Base-by-base conservation (phyloP, 2,329 filamentous ascomycete genomes). In the Leptographium flavum region DNA sequence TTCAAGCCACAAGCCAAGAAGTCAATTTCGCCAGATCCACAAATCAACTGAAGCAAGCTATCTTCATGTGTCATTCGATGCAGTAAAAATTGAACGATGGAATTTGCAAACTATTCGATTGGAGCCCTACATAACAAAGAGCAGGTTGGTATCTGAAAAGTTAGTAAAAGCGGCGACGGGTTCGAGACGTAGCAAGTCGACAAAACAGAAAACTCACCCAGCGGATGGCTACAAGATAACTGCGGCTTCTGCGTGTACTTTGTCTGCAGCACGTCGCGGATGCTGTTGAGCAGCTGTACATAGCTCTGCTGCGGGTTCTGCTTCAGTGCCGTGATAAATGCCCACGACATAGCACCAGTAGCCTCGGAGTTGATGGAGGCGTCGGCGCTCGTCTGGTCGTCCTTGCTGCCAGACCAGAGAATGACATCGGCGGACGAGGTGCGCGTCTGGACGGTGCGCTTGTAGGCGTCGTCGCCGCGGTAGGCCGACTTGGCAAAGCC, bases 371-470 rank as follows among this genome's bases (percentile, higher is more conserved):
- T 77, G 53, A 96, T 95, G 25, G 79, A 84, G 13, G 92, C 88
- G 62, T 98, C 92, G 65, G 87, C 84, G 48, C 87, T 94, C 54
- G 92, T 98, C 65, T 96, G 92, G 50, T 81, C 78, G 59, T 98
- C 92, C 65, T 94, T 95, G 67, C 86, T 93, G 47, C 92, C 92
- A 49, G 86, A 94, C 83, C 88, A 94, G 85, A 95, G 94, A 60
- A 98, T 78, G 28, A 98, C 92, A 63, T 98, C 92, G 35, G 92
- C 92, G 1, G 88, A 82, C 45, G 83, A 92, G 15, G 92, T 96
- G 68, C 93, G 93, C 36, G 90, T 96, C 53, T 83, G 75, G 59
- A 86, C 72, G 50, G 88, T 85, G 60, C 79, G 80, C 64, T 93
- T 74, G 17, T 81, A 81, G 31, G 82, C 77, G 53, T 92, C 80